Evolutionary conservation across 768 basidiomycete genomes (phyloP).

Genomic region (Tulasnella calospora): DNA sequence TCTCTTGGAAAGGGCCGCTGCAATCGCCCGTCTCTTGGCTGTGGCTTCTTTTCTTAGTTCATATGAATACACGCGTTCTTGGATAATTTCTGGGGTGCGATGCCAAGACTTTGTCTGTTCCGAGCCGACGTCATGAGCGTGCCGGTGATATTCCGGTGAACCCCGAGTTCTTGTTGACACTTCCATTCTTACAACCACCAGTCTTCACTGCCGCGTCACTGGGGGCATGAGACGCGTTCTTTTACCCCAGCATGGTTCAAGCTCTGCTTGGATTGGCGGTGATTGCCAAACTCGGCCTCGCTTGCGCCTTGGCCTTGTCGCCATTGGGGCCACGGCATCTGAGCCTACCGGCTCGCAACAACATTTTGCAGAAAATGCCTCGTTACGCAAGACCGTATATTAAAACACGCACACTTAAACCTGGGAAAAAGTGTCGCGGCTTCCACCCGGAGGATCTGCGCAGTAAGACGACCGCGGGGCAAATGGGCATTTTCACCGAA

Average conservation of each 20-base stretch:
- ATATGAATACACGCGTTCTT: not conserved
- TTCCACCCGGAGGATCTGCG: not conserved
- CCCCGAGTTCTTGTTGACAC: not conserved
- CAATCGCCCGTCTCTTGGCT: not conserved
- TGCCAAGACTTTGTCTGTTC: not conserved
- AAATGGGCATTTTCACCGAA: not conserved
- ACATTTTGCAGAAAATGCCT: not conserved
- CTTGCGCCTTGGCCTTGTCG: not conserved
- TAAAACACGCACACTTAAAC: not conserved
- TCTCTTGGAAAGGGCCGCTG: not conserved
- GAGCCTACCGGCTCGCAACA: not conserved
- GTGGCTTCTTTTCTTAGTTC: not conserved
- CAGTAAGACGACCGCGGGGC: not conserved
- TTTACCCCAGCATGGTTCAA: not conserved
- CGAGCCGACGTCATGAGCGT: not conserved
- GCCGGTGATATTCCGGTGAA: slow-evolving; percentile 2
- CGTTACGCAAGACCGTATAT: not conserved
- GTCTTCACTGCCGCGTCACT: not conserved
- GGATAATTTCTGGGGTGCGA: not conserved
- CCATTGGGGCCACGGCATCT: not conserved
- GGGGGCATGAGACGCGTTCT: not conserved
- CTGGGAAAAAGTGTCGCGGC: not conserved
- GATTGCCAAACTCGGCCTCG: not conserved
- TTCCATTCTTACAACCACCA: not conserved
- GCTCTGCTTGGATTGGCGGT: not conserved